Evolutionary conservation across 345 rosid genomes (phyloP).

Genomic region (Populus davidiana): DNA sequence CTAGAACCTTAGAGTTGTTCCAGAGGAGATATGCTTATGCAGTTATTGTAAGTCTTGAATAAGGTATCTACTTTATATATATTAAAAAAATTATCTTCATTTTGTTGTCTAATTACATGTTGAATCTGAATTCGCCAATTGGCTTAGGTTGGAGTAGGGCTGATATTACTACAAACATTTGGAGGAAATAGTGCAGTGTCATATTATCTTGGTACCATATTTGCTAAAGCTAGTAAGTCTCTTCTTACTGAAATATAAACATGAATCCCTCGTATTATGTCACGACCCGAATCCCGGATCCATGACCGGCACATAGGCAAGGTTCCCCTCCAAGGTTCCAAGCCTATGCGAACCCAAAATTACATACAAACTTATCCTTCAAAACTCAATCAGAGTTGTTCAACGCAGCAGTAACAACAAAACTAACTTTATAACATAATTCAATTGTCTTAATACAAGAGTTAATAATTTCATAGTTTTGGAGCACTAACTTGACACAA

Average conservation of each 20-base stretch:
- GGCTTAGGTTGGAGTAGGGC: slow-evolving; percentile 53
- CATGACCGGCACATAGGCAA: no score
- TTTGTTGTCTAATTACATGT: not conserved
- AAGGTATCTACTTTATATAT: not conserved
- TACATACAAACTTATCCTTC: no score
- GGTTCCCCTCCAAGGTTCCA: no score
- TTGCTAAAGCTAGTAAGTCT: slow-evolving; percentile 48
- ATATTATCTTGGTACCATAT: slow-evolving; percentile 46
- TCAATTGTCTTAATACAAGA: no score
- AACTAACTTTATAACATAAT: no score
- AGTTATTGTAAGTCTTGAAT: not conserved
- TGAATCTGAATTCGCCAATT: not conserved
- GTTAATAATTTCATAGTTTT: no score
- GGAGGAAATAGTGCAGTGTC: slow-evolving; percentile 44
- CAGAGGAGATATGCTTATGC: slow-evolving; percentile 8
- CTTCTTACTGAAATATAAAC: not conserved
- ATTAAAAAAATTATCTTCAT: not conserved
- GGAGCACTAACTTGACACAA: no score
- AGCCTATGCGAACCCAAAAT: no score
- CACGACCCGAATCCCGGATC: no score
- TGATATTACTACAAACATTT: slow-evolving; percentile 60
- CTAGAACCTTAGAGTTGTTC: not conserved
- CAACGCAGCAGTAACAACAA: no score
- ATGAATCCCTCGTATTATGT: not conserved
- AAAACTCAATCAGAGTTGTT: no score